Evolutionary conservation across 2,329 filamentous ascomycete species (phyloP).

Genomic region (Aspergillus tanneri): DNA sequence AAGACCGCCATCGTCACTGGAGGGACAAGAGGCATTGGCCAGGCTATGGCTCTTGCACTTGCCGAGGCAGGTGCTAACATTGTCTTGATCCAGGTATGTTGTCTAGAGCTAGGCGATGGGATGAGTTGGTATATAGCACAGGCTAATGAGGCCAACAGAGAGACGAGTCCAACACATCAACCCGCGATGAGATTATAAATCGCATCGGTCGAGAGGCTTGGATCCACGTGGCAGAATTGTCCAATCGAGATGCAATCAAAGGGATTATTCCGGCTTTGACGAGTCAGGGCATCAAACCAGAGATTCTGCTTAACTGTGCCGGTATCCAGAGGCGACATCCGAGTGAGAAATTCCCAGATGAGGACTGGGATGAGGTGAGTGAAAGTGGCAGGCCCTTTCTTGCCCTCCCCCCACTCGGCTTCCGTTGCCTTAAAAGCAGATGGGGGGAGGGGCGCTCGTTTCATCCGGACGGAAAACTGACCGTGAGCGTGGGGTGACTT

Average conservation of each 20-base stretch:
- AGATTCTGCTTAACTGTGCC: slow-evolving; percentile 81
- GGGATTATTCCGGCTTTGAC: slow-evolving; percentile 41
- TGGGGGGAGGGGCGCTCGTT: neutral
- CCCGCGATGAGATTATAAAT: slow-evolving; percentile 43
- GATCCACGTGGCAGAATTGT: slow-evolving; percentile 47
- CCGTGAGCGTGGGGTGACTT: neutral
- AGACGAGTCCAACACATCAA: slow-evolving; percentile 51
- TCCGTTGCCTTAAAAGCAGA: neutral
- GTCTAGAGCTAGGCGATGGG: neutral
- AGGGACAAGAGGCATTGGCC: slow-evolving; percentile 50
- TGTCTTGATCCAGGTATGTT: slow-evolving; percentile 41
- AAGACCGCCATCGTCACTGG: slow-evolving; percentile 49
- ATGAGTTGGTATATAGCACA: neutral
- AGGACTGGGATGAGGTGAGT: slow-evolving; percentile 68
- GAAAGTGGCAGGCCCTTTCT: neutral
- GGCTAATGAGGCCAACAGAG: slow-evolving; percentile 41
- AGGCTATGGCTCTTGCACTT: slow-evolving; percentile 48
- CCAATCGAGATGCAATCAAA: slow-evolving; percentile 42
- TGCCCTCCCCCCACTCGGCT: neutral
- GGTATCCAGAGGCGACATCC: slow-evolving; percentile 81
- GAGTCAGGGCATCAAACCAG: slow-evolving; percentile 56
- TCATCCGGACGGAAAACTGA: neutral
- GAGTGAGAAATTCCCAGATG: slow-evolving; percentile 70
- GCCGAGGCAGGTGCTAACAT: slow-evolving; percentile 51
- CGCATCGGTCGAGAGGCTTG: slow-evolving; percentile 41